Conservation (phyloP, 2,329 filamentous ascomycete genomes). For the Lasiodiplodia sp. region DNA sequence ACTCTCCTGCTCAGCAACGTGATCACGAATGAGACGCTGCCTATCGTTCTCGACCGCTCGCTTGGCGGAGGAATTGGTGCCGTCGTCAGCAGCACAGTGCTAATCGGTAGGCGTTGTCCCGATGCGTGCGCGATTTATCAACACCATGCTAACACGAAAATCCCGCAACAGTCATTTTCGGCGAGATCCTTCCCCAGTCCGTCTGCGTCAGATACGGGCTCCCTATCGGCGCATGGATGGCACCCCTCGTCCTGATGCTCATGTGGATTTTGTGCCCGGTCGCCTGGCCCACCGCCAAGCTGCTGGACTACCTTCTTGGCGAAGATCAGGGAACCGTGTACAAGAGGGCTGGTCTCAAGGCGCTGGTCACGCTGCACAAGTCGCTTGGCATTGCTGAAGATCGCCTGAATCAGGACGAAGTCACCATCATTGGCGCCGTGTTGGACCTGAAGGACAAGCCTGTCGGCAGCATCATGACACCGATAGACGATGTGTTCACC, state of each 20-base stretch:
- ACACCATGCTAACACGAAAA: not conserved
- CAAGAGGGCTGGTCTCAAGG: conserved; percentile 98
- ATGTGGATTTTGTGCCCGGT: conserved; percentile 94
- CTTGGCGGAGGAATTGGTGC: too few relatives aligned
- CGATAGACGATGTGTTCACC: conserved; percentile 95
- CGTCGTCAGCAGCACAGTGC: too few relatives aligned
- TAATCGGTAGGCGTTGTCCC: too few relatives aligned
- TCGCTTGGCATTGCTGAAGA: conserved; percentile 78
- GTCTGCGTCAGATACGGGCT: conserved; percentile 95
- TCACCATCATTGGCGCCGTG: conserved; percentile 97
- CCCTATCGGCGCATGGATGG: conserved; percentile 92
- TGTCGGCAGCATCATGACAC: conserved; percentile 96
- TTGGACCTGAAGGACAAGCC: conserved; percentile 96
- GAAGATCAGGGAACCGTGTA: conserved; percentile 96
- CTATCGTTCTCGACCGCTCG: too few relatives aligned
- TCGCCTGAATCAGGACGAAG: conserved; percentile 93
- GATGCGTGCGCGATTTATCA: not conserved
- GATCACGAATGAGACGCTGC: too few relatives aligned
- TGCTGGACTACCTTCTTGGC: conserved; percentile 90
- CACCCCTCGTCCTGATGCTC: conserved; percentile 81
- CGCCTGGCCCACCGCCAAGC: conserved; percentile 93
- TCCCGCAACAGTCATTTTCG: conserved; percentile 81
- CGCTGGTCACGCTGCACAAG: conserved; percentile 92
- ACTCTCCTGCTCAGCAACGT: too few relatives aligned
- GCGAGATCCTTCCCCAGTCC: conserved; percentile 94